Base-by-base conservation (phyloP, 192 early-diverging fungal species). In the Coemansia interrupta region DNA sequence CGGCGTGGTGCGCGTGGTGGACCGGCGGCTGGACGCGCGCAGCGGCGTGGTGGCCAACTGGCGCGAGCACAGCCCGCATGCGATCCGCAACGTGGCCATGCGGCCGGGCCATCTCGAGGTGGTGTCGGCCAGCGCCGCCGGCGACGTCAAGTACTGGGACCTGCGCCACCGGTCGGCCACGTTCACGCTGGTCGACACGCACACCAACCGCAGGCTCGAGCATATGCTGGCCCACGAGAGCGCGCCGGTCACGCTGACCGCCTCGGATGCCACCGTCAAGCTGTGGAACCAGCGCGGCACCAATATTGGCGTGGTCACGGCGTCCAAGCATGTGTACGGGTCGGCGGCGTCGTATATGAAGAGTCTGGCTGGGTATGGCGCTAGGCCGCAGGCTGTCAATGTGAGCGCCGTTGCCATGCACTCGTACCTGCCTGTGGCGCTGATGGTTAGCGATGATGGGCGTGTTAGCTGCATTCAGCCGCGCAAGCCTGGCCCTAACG, bases 141-240 rank as follows among this genome's bases (percentile, higher is more conserved):
- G 80, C 17, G 58, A 68, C 17, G 60, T 82, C 20, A 63, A 64
- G 54, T 66, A 67, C 56, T 82, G 80, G 80, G 80, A 82, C 22
- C 60, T 82, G 63, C 64, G 80, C 8, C 57, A 68, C 52, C 47
- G 50, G 13, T 30, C 58, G 20, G 44, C 65, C 1, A 32, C 60
- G 40, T 58, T 51, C 19, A 66, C 80, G 11, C 51, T 82, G 23
- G 49, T 23, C 2, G 63, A 58, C 36, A 68, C 71, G n/a, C 63
- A 70, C 47, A 28, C 67, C 0, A 68, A 63, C 29, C 55, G 36
- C 17, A 13, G 44, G 28, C 60, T 81, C 30, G 58, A 48, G n/a
- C 61, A 71, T 26, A 65, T 82, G 73, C 29, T 59, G 10, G 74
- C 56, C 3, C 74, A 82, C 32, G 74, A 82, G 48, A 66, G 43